Percentiles rank a stretch among this genome's conserved stretches.
Conservation (phyloP, 2,329 filamentous ascomycete species). For the Xylariaceae sp. region DNA sequence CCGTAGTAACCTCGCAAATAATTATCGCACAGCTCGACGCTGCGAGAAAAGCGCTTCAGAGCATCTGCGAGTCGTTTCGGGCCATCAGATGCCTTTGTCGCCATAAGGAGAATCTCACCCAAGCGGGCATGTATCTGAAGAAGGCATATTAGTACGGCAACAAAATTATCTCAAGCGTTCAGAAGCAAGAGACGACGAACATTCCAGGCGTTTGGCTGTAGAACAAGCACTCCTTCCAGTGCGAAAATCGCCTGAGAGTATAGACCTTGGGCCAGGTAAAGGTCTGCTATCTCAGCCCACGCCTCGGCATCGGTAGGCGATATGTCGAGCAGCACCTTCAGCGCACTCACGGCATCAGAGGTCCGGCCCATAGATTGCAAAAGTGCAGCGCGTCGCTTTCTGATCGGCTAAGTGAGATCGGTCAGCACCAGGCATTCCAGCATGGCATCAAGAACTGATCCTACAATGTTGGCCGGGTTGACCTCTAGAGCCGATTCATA, state of each 20-base stretch:
- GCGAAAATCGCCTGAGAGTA: slow-evolving; percentile 81
- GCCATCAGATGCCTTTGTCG: slow-evolving; percentile 44
- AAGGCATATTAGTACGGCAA: slow-evolving; percentile 27
- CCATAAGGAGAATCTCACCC: slow-evolving; percentile 77
- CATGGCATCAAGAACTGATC: slow-evolving; percentile 30
- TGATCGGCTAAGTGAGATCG: slow-evolving; percentile 56
- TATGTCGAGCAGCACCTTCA: slow-evolving; percentile 72
- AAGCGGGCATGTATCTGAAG: slow-evolving; percentile 77
- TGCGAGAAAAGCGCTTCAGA: slow-evolving; percentile 79
- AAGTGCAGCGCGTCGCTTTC: slow-evolving; percentile 78
- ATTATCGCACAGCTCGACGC: slow-evolving; percentile 87
- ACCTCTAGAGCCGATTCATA: slow-evolving; percentile 72
- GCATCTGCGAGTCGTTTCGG: slow-evolving; percentile 62
- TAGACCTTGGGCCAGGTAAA: slow-evolving; percentile 75
- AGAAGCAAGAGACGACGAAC: slow-evolving; percentile 45
- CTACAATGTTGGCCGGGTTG: slow-evolving; percentile 74
- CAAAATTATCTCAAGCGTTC: not conserved
- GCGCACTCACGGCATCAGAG: slow-evolving; percentile 66
- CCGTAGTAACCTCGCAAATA: slow-evolving; percentile 93
- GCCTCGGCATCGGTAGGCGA: slow-evolving; percentile 87
- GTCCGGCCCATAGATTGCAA: slow-evolving; percentile 66
- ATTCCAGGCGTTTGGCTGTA: slow-evolving; percentile 93
- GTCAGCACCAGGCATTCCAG: slow-evolving; percentile 5
- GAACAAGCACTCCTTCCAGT: slow-evolving; percentile 81
- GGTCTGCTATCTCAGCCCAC: slow-evolving; percentile 85